Conservation (phyloP, 805 yeast genomes). For the Candida silvatica region DNA sequence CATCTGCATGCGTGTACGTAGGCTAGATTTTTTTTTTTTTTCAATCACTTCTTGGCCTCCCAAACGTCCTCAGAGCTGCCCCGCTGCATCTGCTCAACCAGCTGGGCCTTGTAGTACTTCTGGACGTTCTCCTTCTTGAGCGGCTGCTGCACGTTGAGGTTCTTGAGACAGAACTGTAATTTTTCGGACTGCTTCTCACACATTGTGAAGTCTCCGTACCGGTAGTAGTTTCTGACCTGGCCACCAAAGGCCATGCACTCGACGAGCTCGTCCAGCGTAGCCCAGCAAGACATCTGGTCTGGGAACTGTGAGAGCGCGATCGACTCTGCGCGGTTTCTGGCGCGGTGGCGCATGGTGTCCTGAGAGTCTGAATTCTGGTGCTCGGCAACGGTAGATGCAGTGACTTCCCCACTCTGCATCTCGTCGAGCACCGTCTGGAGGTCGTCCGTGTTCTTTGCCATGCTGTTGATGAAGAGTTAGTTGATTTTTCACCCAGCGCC, state of each 20-base stretch:
- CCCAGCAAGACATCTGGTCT: slow-evolving; percentile 53
- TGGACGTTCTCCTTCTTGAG: slow-evolving; percentile 45
- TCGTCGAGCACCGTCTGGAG: too few relatives aligned
- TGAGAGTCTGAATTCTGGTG: too few relatives aligned
- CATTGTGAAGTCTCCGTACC: slow-evolving; percentile 69
- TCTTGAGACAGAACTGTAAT: slow-evolving; percentile 70
- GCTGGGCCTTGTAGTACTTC: slow-evolving; percentile 57
- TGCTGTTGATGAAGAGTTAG: too few relatives aligned
- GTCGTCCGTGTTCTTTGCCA: too few relatives aligned
- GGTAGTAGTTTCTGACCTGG: slow-evolving; percentile 72
- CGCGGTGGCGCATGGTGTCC: slow-evolving; percentile 23
- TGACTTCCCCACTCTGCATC: too few relatives aligned
- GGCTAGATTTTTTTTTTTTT: too few relatives aligned
- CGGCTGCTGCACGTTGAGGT: slow-evolving; percentile 47
- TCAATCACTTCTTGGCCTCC: slow-evolving; percentile 36
- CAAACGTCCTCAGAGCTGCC: slow-evolving; percentile 87
- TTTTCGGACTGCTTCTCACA: slow-evolving; percentile 67
- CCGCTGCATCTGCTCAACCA: slow-evolving; percentile 48
- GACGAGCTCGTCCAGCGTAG: slow-evolving; percentile 80
- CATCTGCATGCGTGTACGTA: too few relatives aligned
- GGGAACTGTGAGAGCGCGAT: slow-evolving; percentile 22
- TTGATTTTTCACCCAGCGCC: too few relatives aligned
- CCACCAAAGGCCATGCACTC: slow-evolving; percentile 90
- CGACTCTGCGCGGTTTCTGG: slow-evolving; percentile 19
- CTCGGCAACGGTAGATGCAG: too few relatives aligned